Base-by-base conservation (phyloP, 306 rosid genomes). In the Lotus japonicus region DNA sequence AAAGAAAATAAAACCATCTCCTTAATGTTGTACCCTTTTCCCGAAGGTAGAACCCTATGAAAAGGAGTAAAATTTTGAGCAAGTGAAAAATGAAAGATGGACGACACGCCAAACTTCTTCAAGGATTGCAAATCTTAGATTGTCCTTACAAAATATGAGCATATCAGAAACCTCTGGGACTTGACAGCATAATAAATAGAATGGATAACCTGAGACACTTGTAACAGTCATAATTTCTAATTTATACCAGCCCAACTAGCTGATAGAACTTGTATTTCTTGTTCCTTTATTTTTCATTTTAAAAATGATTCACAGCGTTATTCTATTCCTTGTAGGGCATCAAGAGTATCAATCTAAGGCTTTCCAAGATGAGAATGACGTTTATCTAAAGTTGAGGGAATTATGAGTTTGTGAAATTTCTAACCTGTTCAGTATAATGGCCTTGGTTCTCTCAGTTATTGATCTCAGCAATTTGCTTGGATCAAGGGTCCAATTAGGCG, bases 401-500 rank as follows among this genome's bases (percentile, higher is more conserved):
- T 54, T 7, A 55, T 52, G 52, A 68, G 68, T 68, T 59, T 11
- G 45, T 17, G 55, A 6, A 58, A 58, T 66, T 54, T 45, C 81
- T 70, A 75, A 89, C 96, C 98, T 92, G 86, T 92, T 92, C 55
- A 89, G 49, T 17, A 92, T 72, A 36, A 92, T 19, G 64, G 87
- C 95, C 84, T 92, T 92, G 23, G 96, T 92, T 83, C 79, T 86
- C 72, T 69, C 81, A 16, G 87, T 86, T 58, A 89, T 67, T 45
- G 91, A 83, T 45, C 71, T 70, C 66, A 74, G 58, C 58, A 92
- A 83, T 64, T 81, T 89, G 64, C 74, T 68, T 10, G 88, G 82
- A 63, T 87, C 84, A 78, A 92, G 75, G 52, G 83, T 84, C 98
- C 98, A 89, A 0, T 70, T 85, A 58, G 98, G 95, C 16, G 95